A percentile compares a stretch with the other conserved stretches of the same genome.
Conservation (phyloP, 768 basidiomycete genomes). For the Nevesoporus exiguus region DNA sequence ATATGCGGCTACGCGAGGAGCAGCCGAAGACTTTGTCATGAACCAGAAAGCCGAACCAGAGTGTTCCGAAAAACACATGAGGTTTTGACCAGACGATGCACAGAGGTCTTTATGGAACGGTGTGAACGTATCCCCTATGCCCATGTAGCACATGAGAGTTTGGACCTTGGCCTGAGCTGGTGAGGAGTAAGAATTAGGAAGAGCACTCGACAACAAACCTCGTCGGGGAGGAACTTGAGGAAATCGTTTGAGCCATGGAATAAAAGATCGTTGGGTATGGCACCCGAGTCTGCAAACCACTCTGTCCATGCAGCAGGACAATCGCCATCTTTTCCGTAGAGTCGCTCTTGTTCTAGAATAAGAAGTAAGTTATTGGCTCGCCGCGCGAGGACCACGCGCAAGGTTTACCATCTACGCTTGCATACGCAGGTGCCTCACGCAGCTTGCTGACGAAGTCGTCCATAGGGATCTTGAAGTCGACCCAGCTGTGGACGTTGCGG, state of each 20-base stretch:
- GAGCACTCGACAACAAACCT: slow-evolving; percentile 36
- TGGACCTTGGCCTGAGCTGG: slow-evolving; percentile 55
- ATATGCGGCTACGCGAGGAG: slow-evolving; percentile 52
- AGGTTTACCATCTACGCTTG: slow-evolving; percentile 38
- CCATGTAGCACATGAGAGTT: slow-evolving; percentile 84
- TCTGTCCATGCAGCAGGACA: slow-evolving; percentile 65
- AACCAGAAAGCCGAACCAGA: slow-evolving; percentile 81
- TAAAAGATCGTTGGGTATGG: slow-evolving; percentile 52
- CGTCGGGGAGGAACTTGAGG: slow-evolving; percentile 50
- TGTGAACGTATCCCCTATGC: slow-evolving; percentile 79
- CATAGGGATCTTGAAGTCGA: slow-evolving; percentile 51
- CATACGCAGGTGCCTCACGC: slow-evolving; percentile 35
- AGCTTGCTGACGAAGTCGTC: slow-evolving; percentile 50
- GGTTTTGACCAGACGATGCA: slow-evolving; percentile 79
- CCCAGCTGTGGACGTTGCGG: slow-evolving; percentile 59
- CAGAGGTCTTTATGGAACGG: slow-evolving; percentile 85
- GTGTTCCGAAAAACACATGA: slow-evolving; percentile 80
- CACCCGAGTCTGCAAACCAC: slow-evolving; percentile 48
- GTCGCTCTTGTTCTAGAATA: slow-evolving; percentile 51
- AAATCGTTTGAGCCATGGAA: slow-evolving; percentile 56
- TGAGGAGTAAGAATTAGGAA: slow-evolving; percentile 3
- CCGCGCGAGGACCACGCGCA: neutral
- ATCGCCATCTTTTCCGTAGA: slow-evolving; percentile 75
- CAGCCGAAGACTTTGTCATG: slow-evolving; percentile 66
- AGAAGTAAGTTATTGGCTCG: neutral